Evolutionary conservation across 257 asterid genomes (phyloP), one percentile per base, ranked within the genome.

Genomic region (Petunia secreta): DNA sequence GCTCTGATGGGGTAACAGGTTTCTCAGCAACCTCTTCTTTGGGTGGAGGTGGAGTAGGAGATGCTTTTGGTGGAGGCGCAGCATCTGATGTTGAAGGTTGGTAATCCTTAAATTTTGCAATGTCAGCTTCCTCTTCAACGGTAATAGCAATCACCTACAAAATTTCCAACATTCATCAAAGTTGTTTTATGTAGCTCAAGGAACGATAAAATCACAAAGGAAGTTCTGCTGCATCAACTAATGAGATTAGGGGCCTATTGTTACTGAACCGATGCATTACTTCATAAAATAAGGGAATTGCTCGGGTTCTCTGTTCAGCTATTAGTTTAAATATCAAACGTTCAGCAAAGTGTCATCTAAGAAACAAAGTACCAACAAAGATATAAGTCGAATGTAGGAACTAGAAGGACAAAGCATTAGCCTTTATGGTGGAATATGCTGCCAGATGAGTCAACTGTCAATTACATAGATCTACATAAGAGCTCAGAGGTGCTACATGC

Each of bases 111-210:
- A 96, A 92, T 78, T 96, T 96, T 38, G 87, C 89, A 80, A 86
- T 44, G 83, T 88, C 97, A 75, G 75, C 97, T 89, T 94, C 98
- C 75, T 94, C 99, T 90, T 96, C 98, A 80, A 96, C 98, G 41
- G 98, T 96, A 59, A 91, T 81, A 76, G 96, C 91, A 85, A 96
- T 96, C 80, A 90, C 83, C 99, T 94, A 36, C 46, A 36, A 46
- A 73, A 34, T 50, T 50, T 73, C 59, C 62, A 73, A 50, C 14
- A 50, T 3, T 73, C 36, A 50, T 34, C 62, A 52, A 52, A 73
- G 48, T 10, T 6, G 6, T 41, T 39, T 67, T 16, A 73, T 34
- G 78, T 50, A 73, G 46, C 46, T 73, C 78, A 71, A 50, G 78
- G 78, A 43, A 50, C 60, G 34, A 48, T 48, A 40, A 71, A 36